Conservation (phyloP, 257 asterid genomes). For the Scutellaria barbata region DNA sequence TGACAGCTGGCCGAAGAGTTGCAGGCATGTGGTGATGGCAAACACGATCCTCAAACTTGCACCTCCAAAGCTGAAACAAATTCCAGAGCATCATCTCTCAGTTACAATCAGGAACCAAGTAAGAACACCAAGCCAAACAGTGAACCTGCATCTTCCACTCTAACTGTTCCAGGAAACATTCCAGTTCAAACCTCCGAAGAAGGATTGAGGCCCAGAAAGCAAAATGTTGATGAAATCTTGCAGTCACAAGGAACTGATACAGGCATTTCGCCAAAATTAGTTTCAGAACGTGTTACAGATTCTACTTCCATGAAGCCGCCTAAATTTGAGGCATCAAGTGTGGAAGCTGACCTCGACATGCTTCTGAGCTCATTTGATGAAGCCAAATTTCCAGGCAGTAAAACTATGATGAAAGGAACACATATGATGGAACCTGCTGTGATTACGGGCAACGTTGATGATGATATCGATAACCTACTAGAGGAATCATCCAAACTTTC, state of each 20-base stretch:
- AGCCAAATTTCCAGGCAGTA: slow-evolving; percentile 39
- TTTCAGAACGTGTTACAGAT: slow-evolving; percentile 29
- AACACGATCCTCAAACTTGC: slow-evolving; percentile 34
- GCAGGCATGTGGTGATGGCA: slow-evolving; percentile 36
- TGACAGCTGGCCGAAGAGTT: slow-evolving; percentile 52
- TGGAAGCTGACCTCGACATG: slow-evolving; percentile 85
- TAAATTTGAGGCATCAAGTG: slow-evolving; percentile 54
- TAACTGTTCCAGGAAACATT: slow-evolving; percentile 15
- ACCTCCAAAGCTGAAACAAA: slow-evolving; percentile 37
- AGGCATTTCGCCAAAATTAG: slow-evolving; percentile 22
- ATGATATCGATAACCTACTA: slow-evolving; percentile 59
- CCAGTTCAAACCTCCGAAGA: slow-evolving; percentile 34
- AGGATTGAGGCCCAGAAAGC: slow-evolving; percentile 30
- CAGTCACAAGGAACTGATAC: slow-evolving; percentile 26
- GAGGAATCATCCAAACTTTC: slow-evolving; percentile 51
- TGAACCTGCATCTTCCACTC: slow-evolving; percentile 28
- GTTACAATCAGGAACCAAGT: slow-evolving; percentile 28
- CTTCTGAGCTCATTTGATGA: slow-evolving; percentile 74
- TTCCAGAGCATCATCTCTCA: slow-evolving; percentile 32
- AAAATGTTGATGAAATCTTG: slow-evolving; percentile 32
- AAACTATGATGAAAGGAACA: slow-evolving; percentile 33
- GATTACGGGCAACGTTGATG: slow-evolving; percentile 38
- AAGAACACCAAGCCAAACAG: slow-evolving; percentile 25
- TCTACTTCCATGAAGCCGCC: slow-evolving; percentile 39
- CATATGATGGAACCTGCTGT: slow-evolving; percentile 14